phyloP scores from a whole-genome alignment of 441 rosid genomes.

The Flueggea neowawraea region DNA sequence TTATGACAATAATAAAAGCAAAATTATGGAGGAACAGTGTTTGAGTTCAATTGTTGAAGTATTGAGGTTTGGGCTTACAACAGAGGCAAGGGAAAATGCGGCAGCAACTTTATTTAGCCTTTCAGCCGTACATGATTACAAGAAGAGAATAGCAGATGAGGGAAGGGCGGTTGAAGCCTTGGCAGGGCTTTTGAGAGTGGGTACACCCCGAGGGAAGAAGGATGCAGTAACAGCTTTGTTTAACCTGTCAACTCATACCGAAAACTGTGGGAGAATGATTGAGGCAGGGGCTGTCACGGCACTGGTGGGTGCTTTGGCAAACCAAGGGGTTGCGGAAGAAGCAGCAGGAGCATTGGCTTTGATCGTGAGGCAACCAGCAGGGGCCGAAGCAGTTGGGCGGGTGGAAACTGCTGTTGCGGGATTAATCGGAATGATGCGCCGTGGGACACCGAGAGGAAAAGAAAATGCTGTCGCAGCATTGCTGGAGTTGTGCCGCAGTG shows the following conservation, averaged over 20 bases:
- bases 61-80: constrained; percentile 64
- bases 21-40: constrained; percentile 76
- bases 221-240: constrained; percentile 91
- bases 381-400: constrained; percentile 68
- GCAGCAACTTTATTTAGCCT: constrained; percentile 92
- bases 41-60: constrained; percentile 70
- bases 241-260: constrained; percentile 77
- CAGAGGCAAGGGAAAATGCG: constrained; percentile 90
- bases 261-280: constrained; percentile 77
- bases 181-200: constrained; percentile 57
- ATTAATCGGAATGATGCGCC: constrained; percentile 73
- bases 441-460: constrained; percentile 91
- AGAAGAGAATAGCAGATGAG: constrained; percentile 74
- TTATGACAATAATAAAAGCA: constrained; percentile 76
- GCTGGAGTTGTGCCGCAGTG: constrained; percentile 81
- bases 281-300: constrained; percentile 74
- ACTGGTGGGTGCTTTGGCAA: constrained; percentile 57
- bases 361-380: constrained; percentile 71
- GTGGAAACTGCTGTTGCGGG: constrained; percentile 71
- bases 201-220: constrained; percentile 85
- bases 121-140: constrained; percentile 85
- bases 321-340: constrained; percentile 84
- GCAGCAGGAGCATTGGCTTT: constrained; percentile 86
- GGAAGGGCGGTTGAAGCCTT: constrained; percentile 70
- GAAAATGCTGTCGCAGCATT: constrained; percentile 96